Percentiles rank a stretch among this genome's conserved stretches.
phyloP scores from a whole-genome alignment of 2,329 filamentous ascomycete species.

The Fusarium ramigenum region DNA sequence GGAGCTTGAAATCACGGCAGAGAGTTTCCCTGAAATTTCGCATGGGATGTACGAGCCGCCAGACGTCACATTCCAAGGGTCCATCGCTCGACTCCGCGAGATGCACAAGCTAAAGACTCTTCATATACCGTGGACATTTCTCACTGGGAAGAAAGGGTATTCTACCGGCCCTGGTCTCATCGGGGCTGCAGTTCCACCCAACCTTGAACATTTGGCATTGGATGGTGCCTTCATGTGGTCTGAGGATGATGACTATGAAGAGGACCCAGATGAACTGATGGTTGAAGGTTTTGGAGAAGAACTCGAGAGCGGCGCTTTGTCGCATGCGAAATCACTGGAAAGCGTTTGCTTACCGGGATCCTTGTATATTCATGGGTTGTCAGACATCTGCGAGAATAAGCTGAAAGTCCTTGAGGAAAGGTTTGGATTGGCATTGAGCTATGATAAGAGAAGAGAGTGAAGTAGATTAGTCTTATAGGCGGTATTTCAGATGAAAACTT shows the following conservation, averaged over 20 bases:
- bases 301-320: neutral
- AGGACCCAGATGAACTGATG: neutral
- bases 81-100: neutral
- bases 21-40: accelerated
- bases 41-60: neutral
- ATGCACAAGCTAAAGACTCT: neutral
- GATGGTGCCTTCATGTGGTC: neutral
- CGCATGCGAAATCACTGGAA: neutral
- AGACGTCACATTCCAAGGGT: neutral
- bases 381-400: neutral
- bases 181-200: neutral
- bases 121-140: neutral
- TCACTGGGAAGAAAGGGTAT: neutral
- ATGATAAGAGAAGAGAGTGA: neutral
- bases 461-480: neutral
- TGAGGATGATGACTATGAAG: neutral
- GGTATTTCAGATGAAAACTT: neutral
- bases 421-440: neutral
- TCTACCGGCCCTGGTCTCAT: neutral
- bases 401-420: neutral
- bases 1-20: neutral
- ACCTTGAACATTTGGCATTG: neutral
- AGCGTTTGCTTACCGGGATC: neutral
- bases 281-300: neutral
- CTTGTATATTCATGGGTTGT: accelerated